phyloP scores from a whole-genome alignment of 1,139 yeast species.

The Geotrichum armillariae region DNA sequence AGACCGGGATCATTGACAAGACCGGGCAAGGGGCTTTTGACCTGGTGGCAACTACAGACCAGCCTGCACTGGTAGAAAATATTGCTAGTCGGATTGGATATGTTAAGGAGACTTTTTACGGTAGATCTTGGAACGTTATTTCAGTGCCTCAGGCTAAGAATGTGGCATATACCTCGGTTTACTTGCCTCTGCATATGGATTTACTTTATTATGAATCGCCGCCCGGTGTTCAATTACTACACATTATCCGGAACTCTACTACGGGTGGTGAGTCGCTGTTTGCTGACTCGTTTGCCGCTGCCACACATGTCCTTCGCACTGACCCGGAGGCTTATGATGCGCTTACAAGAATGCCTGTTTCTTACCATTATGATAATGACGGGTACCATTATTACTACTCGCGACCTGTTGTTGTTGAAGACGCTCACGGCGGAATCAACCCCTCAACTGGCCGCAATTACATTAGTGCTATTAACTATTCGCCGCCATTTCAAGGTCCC shows the following conservation, averaged over 20 bases:
- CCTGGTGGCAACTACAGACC: conserved; percentile 25
- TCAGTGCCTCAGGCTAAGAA: conserved; percentile 64
- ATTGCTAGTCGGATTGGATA: conserved; percentile 69
- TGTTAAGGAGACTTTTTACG: conserved; percentile 71
- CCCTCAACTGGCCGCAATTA: conserved; percentile 38
- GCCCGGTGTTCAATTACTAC: conserved; percentile 77
- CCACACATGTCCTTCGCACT: conserved; percentile 49
- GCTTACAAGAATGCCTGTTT: conserved; percentile 60
- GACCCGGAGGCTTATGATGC: conserved; percentile 70
- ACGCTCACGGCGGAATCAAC: conserved; percentile 39
- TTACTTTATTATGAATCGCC: conserved; percentile 78
- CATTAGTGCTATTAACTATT: conserved; percentile 65
- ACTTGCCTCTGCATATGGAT: conserved; percentile 80
- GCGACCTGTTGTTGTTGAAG: conserved; percentile 67
- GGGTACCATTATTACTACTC: conserved; percentile 63
- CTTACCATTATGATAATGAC: conserved; percentile 68
- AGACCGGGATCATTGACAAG: conserved; percentile 31
- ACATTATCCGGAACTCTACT: conserved; percentile 62
- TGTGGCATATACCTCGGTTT: conserved; percentile 68
- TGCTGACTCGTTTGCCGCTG: conserved; percentile 76
- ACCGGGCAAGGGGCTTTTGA: conserved; percentile 8
- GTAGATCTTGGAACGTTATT: conserved; percentile 69
- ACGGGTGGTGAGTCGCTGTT: conserved; percentile 71
- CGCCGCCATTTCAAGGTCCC: conserved; percentile 89
- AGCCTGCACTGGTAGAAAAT: conserved; percentile 41